These are phyloP conservation scores for Murraya koenigii DNA, from an alignment of 345 rosid genomes.

Conservation along the genomic window DNA sequence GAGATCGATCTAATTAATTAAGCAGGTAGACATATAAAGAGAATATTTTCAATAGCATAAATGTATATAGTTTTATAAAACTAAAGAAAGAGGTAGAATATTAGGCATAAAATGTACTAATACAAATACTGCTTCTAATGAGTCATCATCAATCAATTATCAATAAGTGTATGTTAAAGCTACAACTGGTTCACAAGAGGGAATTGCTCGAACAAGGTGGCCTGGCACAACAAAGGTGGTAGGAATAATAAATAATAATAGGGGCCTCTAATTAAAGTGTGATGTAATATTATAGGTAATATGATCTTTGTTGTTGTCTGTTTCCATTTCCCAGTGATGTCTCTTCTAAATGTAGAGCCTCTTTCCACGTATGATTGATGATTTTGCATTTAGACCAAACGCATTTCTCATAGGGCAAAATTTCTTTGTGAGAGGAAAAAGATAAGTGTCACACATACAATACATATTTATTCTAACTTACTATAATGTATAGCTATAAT, in stretches of 20 bases:
- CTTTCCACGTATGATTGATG: constrained; percentile 31
- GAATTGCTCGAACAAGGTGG: not conserved
- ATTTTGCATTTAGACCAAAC: constrained; percentile 31
- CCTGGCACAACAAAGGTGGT: constrained; percentile 7
- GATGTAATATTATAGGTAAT: constrained; percentile 23
- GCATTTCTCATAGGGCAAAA: constrained; percentile 11
- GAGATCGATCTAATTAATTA: not conserved
- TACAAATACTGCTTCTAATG: too few species aligned
- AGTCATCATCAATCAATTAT: not conserved
- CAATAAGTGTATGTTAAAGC: not conserved
- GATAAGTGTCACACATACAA: not conserved
- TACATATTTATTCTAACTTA: not conserved
- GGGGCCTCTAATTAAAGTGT: not conserved
- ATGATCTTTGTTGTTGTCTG: constrained; percentile 17
- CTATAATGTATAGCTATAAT: not conserved
- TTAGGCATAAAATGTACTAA: too few species aligned
- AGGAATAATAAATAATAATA: constrained; percentile 6
- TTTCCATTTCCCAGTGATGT: constrained; percentile 1
- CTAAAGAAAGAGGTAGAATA: too few species aligned
- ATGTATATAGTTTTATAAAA: too few species aligned
- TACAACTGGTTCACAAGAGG: not conserved
- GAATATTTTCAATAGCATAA: not conserved
- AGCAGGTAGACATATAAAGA: not conserved
- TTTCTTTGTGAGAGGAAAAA: not conserved
- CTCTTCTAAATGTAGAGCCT: constrained; percentile 4